Conservation (phyloP, 1,284 basidiomycete species). For the Cryptococcus sp. region DNA sequence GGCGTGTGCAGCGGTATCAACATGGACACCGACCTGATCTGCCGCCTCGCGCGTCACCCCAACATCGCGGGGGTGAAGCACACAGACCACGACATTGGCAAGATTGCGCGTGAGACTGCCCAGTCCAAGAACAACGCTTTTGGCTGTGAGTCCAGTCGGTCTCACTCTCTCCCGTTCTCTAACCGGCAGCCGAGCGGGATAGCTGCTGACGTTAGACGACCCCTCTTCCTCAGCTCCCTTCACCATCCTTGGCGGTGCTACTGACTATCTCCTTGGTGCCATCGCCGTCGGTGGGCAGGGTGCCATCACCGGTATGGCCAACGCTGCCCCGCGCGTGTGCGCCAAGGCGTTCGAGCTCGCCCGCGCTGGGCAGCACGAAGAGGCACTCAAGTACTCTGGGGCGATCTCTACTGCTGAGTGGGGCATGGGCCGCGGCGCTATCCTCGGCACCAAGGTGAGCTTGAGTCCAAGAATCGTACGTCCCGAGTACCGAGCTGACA, state of each 20-base stretch:
- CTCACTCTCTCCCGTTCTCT: neutral
- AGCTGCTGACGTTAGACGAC: neutral
- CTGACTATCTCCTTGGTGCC: slow-evolving; percentile 39
- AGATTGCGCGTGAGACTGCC: slow-evolving; percentile 32
- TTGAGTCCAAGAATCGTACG: no score
- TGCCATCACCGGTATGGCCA: slow-evolving; percentile 45
- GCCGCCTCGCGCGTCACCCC: slow-evolving; percentile 30
- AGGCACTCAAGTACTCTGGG: slow-evolving; percentile 31
- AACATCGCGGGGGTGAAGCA: slow-evolving; percentile 43
- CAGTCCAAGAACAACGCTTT: slow-evolving; percentile 13
- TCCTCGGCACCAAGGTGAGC: slow-evolving; percentile 41
- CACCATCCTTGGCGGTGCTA: slow-evolving; percentile 43
- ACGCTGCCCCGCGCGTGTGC: slow-evolving; percentile 35
- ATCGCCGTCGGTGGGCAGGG: slow-evolving; percentile 35
- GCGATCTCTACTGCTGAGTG: slow-evolving; percentile 34
- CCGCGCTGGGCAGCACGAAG: slow-evolving; percentile 19
- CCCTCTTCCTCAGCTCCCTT: slow-evolving; percentile 26
- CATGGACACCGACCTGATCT: slow-evolving; percentile 35
- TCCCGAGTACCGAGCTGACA: neutral
- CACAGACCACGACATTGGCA: slow-evolving; percentile 44
- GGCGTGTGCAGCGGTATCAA: slow-evolving; percentile 36
- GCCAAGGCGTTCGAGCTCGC: slow-evolving; percentile 34
- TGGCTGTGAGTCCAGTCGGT: slow-evolving; percentile 20
- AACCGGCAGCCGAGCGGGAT: neutral
- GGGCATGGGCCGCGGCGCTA: slow-evolving; percentile 33